Evolutionary conservation across 2,329 filamentous ascomycete genomes (phyloP).

Genomic region (Aspergillus uvarum): DNA sequence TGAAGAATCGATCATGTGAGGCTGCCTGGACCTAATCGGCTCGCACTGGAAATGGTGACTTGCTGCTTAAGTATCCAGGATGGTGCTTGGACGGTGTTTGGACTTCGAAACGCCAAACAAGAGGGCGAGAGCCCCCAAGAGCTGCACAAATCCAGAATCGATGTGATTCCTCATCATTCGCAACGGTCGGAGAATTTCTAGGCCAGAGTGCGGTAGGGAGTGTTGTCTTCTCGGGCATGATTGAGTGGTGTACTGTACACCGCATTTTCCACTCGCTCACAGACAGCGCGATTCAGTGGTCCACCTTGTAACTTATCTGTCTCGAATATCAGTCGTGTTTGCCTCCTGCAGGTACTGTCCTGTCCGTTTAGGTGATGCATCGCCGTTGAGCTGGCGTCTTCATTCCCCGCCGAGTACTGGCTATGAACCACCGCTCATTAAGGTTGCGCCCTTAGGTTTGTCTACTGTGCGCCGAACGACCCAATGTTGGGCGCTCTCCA

Average conservation of each 20-base stretch:
- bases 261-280: slow-evolving; percentile 21
- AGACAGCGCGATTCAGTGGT: slow-evolving; percentile 12
- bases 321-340: slow-evolving; percentile 15
- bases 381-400: slow-evolving; percentile 18
- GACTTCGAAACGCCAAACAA: neutral
- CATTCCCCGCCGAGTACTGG: slow-evolving; percentile 6
- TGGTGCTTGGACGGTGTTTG: neutral
- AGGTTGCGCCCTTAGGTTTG: slow-evolving; percentile 4
- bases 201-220: neutral
- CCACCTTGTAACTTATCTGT: slow-evolving; percentile 3
- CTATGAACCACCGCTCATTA: slow-evolving; percentile 1
- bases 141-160: neutral
- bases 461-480: slow-evolving; percentile 7
- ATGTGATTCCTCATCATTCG: slow-evolving; percentile 3
- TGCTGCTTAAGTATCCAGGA: neutral
- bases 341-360: slow-evolving; percentile 21
- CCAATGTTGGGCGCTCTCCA: slow-evolving; percentile 8
- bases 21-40: slow-evolving; percentile 8
- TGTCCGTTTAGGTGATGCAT: slow-evolving; percentile 20
- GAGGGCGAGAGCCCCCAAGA: neutral
- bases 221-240: slow-evolving; percentile 1
- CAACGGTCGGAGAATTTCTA: slow-evolving; percentile 7
- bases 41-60: slow-evolving; percentile 5
- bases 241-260: slow-evolving; percentile 13
- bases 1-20: slow-evolving; percentile 40